Evolutionary conservation across 2,329 filamentous ascomycete genomes (phyloP).

Genomic region (Coniella vitis): DNA sequence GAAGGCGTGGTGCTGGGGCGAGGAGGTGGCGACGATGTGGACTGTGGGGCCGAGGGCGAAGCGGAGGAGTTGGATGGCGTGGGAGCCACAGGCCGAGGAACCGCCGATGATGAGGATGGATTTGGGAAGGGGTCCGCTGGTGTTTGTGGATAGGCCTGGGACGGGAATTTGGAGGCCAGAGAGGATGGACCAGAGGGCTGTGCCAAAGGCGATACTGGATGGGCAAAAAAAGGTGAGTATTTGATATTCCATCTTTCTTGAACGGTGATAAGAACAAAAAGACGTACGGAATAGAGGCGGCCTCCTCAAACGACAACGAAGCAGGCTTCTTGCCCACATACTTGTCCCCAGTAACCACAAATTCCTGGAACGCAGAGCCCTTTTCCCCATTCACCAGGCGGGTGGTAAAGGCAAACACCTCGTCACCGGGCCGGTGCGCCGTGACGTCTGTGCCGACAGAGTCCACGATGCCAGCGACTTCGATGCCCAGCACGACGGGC

Average conservation of each 20-base stretch:
- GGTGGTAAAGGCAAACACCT: slow-evolving; percentile 19
- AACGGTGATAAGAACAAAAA: neutral
- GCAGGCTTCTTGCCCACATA: slow-evolving; percentile 24
- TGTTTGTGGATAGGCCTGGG: slow-evolving; percentile 18
- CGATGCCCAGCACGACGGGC: slow-evolving; percentile 29
- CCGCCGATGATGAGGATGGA: slow-evolving; percentile 31
- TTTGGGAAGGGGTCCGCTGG: neutral
- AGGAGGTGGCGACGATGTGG: slow-evolving; percentile 28
- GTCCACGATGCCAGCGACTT: slow-evolving; percentile 28
- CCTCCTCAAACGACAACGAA: slow-evolving; percentile 25
- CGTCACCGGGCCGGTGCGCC: slow-evolving; percentile 24
- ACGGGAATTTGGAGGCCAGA: slow-evolving; percentile 22
- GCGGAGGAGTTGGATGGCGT: slow-evolving; percentile 30
- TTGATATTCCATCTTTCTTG: neutral
- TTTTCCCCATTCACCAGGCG: slow-evolving; percentile 6
- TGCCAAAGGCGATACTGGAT: slow-evolving; percentile 21
- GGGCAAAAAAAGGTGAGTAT: neutral
- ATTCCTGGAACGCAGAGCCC: slow-evolving; percentile 24
- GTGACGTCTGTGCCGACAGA: slow-evolving; percentile 25
- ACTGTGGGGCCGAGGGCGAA: slow-evolving; percentile 22
- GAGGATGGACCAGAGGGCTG: slow-evolving; percentile 19
- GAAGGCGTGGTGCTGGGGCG: slow-evolving; percentile 19
- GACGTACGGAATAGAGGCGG: slow-evolving; percentile 24
- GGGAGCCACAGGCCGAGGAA: slow-evolving; percentile 26
- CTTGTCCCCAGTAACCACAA: slow-evolving; percentile 18